phyloP scores from a whole-genome alignment of 1,139 yeast genomes.

The Saccharomyces hybrid region DNA sequence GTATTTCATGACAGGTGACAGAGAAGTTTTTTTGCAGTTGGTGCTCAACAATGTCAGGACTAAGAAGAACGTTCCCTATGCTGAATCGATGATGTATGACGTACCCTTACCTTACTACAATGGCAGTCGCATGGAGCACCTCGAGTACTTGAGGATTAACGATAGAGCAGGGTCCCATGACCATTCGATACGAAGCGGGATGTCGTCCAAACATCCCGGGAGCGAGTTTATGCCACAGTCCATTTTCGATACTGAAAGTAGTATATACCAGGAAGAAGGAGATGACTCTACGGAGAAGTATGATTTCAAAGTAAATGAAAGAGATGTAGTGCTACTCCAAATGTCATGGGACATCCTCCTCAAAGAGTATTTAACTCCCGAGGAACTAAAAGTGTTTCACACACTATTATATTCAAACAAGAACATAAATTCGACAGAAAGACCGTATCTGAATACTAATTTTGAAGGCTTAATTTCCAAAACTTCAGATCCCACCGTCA shows the following conservation, averaged over 20 bases:
- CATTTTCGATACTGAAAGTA: not conserved
- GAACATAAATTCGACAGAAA: not conserved
- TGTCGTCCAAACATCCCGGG: not conserved
- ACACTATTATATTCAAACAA: not conserved
- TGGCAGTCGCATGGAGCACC: not conserved
- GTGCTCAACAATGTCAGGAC: not conserved
- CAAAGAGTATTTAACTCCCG: conserved; percentile 23
- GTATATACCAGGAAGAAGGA: not conserved
- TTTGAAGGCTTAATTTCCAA: not conserved
- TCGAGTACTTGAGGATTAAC: not conserved
- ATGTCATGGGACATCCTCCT: conserved; percentile 37
- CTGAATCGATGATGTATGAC: not conserved
- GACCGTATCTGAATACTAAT: not conserved
- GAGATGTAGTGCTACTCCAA: conserved; percentile 36
- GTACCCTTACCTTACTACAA: not conserved
- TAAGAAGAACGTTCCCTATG: not conserved
- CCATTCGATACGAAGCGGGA: not conserved
- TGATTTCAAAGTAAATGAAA: conserved; percentile 27
- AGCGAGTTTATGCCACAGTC: not conserved
- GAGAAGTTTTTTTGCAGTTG: not conserved
- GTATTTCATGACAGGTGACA: not conserved
- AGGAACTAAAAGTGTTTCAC: conserved; percentile 4
- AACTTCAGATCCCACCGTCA: not conserved
- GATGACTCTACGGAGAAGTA: not conserved
- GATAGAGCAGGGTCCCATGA: not conserved